Base-by-base conservation (phyloP, 441 rosid species). In the Manihot esculenta region DNA sequence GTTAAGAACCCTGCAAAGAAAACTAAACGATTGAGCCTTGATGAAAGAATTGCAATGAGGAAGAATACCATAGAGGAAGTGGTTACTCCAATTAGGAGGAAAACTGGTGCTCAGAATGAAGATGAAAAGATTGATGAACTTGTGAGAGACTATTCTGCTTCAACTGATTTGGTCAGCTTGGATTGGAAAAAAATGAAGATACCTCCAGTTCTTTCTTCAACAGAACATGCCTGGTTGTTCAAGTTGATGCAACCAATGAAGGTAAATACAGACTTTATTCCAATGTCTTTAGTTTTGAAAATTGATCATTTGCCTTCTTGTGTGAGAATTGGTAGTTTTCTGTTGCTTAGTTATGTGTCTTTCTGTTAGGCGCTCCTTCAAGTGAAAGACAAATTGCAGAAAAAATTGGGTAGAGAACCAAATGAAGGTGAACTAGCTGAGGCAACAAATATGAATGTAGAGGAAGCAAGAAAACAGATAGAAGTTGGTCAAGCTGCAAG, bases 181-280 rank as follows among this genome's bases (percentile, higher is more conserved):
- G 99, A 94, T 76, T 94, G 99, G 99, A 92, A 84, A 47, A 94
- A 85, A 64, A 89, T 86, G 97, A 90, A 86, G 86, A 90, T 91
- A 69, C 99, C 97, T 69, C 99, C 94, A 0, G 97, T 94, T 81
- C 90, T 94, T 64, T 74, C 91, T 53, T 85, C 91, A 1, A 55
- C 86, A 3, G 97, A 94, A 75, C 97, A 94, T 74, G 56, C 78
- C 56, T 91, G 97, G 97, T 74, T 94, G 88, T 94, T 91, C 84
- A 94, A 86, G 82, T 71, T 88, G 77, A 87, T 94, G 93, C 95
- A 91, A 74, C 96, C 96, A 15, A 86, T 88, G 97, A 90, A 94
- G 91, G 97, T 90, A 74, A 69, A 74, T 47, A 21, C 27, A 4
- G n/a, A 17, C 23, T 38, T 42, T 5, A 10, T 26, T 0, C 7